These are phyloP conservation scores for Talaromyces adpressus DNA, from an alignment of 495 filamentous ascomycete genomes.

Conservation along the genomic window DNA sequence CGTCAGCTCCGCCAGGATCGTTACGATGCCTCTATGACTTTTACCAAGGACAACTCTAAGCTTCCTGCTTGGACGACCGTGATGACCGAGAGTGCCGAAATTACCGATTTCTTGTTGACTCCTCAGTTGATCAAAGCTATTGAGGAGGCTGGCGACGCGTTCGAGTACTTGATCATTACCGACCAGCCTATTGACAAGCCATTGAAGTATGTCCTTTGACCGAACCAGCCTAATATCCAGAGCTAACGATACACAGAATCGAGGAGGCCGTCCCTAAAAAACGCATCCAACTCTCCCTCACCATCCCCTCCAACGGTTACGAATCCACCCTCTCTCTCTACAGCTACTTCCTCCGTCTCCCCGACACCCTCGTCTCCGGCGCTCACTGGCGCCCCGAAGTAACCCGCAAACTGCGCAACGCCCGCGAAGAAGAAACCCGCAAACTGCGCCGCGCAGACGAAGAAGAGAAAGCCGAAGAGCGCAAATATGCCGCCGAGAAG, in stretches of 20 bases:
- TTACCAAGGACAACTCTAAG: conserved; percentile 83
- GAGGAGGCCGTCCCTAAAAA: conserved; percentile 81
- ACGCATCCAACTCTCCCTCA: conserved; percentile 70
- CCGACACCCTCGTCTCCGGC: conserved; percentile 66
- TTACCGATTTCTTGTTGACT: conserved; percentile 82
- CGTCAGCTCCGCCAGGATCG: conserved; percentile 81
- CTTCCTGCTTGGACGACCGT: conserved; percentile 88
- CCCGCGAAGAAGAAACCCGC: conserved; percentile 75
- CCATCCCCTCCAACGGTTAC: conserved; percentile 61
- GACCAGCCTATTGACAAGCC: conserved; percentile 92
- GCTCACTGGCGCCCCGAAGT: conserved; percentile 90
- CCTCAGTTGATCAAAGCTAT: conserved; percentile 77
- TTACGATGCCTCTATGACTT: conserved; percentile 89
- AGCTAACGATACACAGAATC: conserved; percentile 35
- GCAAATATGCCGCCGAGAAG: conserved; percentile 69
- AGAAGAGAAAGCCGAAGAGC: conserved; percentile 92
- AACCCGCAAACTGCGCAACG: conserved; percentile 68
- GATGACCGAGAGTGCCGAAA: conserved; percentile 93
- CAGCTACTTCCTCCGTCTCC: conserved; percentile 72
- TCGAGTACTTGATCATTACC: conserved; percentile 83
- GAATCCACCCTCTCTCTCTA: conserved; percentile 66
- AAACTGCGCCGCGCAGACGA: conserved; percentile 76
- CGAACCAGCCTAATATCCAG: no score
- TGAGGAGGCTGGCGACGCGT: conserved; percentile 67
- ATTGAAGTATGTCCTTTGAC: conserved; percentile 49